Base-by-base conservation (phyloP, 2,329 filamentous ascomycete species). In the Lanzia echinophila region DNA sequence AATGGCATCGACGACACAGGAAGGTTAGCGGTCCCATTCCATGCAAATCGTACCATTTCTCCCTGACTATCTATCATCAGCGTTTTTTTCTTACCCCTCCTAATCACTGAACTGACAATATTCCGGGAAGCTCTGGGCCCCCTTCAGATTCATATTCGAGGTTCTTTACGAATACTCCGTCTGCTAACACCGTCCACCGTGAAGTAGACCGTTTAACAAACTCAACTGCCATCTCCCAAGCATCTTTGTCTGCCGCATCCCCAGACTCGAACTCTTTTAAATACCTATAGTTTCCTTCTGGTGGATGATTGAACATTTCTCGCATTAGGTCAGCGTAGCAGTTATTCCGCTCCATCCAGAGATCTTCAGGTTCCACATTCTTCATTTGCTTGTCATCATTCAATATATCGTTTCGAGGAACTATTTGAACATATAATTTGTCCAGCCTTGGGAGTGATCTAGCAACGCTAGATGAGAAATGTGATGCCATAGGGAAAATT, bases 401-500 rank as follows among this genome's bases (percentile, higher is more conserved):
- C 8, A 74, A 66, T 1, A 70, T 61, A 42, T 63, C 52, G 47
- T 63, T 64, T 38, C 63, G 59, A 1, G 75, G 76, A 2, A 73
- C 72, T 12, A 78, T 58, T 50, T 83, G 82, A 12, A 84, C 68
- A 53, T 74, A 83, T 1, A 86, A 68, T 12, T 71, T 71, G 41
- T 78, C 72, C 3, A 87, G 61, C 11, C 68, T 73, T 1, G 75
- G 76, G 57, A 84, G 73, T 55, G 72, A 61, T 2, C 69, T 65
- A 2, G 81, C 66, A 1, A 80, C 69, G 43, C 69, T 70, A n/a
- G n/a, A n/a, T 38, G 76, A 69, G 47, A 87, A 74, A 64, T 88
- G 84, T 6, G 77, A 76, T 46, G 77, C 75, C 34, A 84, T 80
- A 0, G 86, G 86, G 60, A 88, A 89, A 7, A 87, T 78, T 36